phyloP scores from a whole-genome alignment of 2,329 filamentous ascomycete genomes.

The Colletotrichum sp. region DNA sequence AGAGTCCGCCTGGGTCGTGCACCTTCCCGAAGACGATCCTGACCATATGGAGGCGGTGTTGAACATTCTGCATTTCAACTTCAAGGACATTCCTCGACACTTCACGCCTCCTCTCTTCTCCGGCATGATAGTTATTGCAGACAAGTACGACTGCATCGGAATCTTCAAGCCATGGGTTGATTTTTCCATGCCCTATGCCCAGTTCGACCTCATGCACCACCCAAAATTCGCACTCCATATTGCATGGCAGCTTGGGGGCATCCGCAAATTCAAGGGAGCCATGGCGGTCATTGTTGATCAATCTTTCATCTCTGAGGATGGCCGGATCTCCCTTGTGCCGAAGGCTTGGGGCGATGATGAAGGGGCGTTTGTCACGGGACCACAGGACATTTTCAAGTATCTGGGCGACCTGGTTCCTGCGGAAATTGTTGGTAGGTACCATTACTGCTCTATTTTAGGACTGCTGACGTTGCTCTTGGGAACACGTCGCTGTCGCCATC shows the following conservation, averaged over 20 bases:
- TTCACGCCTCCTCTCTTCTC: constrained; percentile 29
- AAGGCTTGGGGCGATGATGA: too few relatives aligned
- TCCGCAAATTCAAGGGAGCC: not conserved
- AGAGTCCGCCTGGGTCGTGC: constrained; percentile 26
- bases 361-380: too few relatives aligned
- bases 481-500: too few relatives aligned
- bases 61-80: constrained; percentile 33
- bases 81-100: too few relatives aligned
- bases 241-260: not conserved
- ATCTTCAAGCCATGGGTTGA: constrained; percentile 24
- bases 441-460: too few relatives aligned
- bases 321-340: not conserved
- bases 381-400: not conserved
- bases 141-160: constrained; percentile 32
- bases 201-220: too few relatives aligned
- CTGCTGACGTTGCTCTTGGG: rapidly evolving
- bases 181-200: not conserved
- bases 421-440: not conserved
- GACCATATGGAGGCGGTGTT: constrained; percentile 28
- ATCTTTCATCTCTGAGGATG: not conserved
- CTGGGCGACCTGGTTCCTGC: not conserved
- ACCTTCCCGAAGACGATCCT: constrained; percentile 34
- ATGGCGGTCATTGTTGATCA: not conserved
- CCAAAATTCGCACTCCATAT: not conserved
- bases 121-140: constrained; percentile 28